Evolutionary conservation across 1,284 basidiomycete species (phyloP), one percentile per base, ranked within the genome.

Genomic region (Boletus mariae): DNA sequence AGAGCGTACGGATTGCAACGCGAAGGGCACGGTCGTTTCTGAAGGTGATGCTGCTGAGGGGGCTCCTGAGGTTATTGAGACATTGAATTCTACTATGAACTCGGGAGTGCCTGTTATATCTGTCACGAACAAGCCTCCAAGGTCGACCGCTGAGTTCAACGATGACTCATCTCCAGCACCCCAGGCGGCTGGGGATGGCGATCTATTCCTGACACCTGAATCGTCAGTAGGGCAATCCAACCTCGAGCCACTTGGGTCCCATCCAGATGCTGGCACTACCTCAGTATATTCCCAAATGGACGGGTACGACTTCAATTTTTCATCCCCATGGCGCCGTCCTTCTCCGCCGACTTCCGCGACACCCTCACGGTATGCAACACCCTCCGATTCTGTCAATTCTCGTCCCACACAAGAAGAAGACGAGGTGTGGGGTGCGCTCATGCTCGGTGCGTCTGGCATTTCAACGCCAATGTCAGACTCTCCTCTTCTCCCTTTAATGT

Each of bases 361-460:
- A 10, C n/a, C 48, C 17, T 53, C 52, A 17, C 49, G 47, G 23
- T 43, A 52, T 12, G 4, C 28, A 9, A 60, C 64, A 1, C 61
- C 65, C 8, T 38, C 56, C 2, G 52, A 45, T 31, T 49, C 44
- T 29, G 17, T 25, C 9, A 26, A 23, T 29, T 35, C 51, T 3
- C 12, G 31, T 12, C 53, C 35, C 2, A 29, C 42, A 10, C 53
- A 42, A 31, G 64, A 68, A 11, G 64, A 68, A 41, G 55, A 57
- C 9, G 64, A 64, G n/a, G 57, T 65, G 2, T 54, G 52, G 57
- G 43, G 15, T 38, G 35, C 55, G 13, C 65, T 66, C 17, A 26
- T 61, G 34, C 32, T 40, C 4, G 45, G 25, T 8, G 20, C 20
- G 6, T 67, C 63, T 9, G 50, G 49, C 12, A 34, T 45, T 20